Evolutionary conservation across 495 filamentous ascomycete genomes (phyloP), one percentile per base, ranked within the genome.

Genomic region (Cenococcum geophilum): DNA sequence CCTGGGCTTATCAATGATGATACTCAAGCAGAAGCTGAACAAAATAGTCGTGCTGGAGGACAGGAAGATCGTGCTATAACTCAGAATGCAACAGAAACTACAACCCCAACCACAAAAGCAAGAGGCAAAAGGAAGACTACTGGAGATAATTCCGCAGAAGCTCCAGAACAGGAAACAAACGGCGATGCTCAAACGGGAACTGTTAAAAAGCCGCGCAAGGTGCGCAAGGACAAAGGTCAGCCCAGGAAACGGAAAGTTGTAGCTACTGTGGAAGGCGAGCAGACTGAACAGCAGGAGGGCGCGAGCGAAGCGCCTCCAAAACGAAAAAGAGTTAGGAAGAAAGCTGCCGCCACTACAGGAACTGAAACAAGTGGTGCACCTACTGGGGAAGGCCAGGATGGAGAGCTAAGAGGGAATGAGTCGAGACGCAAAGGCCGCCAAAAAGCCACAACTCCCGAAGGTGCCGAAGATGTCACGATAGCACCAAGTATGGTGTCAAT

Each of bases 401-500:
- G 20, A 51, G 20, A 20, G 42, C 12, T 16, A 18, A 58, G 35
- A 18, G 32, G 45, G 5, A 20, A 32, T 11, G 52, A n/a, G 55
- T 10, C 12, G 1, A 43, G 40, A 47, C 47, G 18, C 0, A 18
- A 47, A 22, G 21, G 48, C 20, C 59, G 35, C 4, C 55, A 32
- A 22, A 73, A 72, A 68, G 78, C 83, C 65, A 71, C 76, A 9
- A 95, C 89, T 0, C 91, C 90, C 1, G 89, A 91, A 62, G 85
- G 86, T 66, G 86, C 89, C 0, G 91, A 96, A 71, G 69, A 75
- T 9, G 77, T 85, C 35, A 78, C 85, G 51, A 88, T 97, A 45
- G 82, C 87, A 61, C 79, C 83, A 5, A 78, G 78, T 4, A 79
- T 81, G 1, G 78, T 89, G 36, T 92, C 84, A 58, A 96, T 98